phyloP scores from a whole-genome alignment of 306 rosid species.

The Spatholobus suberectus region DNA sequence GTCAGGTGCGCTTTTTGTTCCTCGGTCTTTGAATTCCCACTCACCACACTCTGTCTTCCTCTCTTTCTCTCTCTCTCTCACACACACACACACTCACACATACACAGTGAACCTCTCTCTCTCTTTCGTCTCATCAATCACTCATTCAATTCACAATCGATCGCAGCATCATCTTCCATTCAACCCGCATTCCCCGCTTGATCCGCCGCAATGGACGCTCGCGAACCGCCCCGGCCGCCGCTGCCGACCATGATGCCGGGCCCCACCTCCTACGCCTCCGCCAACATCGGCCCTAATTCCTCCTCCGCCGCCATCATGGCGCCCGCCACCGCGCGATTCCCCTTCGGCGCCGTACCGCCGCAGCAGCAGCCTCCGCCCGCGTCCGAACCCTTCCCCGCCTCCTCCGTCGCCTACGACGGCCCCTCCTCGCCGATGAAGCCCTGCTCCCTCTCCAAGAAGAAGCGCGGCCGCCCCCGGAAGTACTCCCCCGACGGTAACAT shows the following conservation, averaged over 20 bases:
- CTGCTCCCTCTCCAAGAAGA: conserved; percentile 69
- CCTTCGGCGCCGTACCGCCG: conserved; percentile 55
- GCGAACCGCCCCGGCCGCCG: conserved; percentile 51
- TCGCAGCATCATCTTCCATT: not conserved
- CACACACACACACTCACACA: too few species aligned
- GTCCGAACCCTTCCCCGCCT: conserved; percentile 52
- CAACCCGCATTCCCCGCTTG: conserved; percentile 40
- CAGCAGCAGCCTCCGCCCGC: conserved; percentile 43
- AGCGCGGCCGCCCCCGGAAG: conserved; percentile 93
- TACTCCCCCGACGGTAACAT: conserved; percentile 91
- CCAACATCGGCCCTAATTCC: conserved; percentile 59
- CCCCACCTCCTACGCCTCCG: conserved; percentile 55
- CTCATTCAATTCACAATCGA: not conserved
- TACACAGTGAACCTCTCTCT: not conserved
- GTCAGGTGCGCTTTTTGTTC: conserved; percentile 30
- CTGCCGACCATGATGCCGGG: conserved; percentile 58
- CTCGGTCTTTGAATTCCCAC: conserved; percentile 10
- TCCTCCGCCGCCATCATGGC: conserved; percentile 51
- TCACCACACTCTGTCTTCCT: not conserved
- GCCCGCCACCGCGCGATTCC: conserved; percentile 66
- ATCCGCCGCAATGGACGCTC: conserved; percentile 69
- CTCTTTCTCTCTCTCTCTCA: not conserved
- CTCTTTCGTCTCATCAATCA: not conserved
- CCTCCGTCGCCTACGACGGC: conserved; percentile 61
- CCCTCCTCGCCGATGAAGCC: conserved; percentile 57